These are phyloP conservation scores for Zygoascus bituminiphila DNA, from an alignment of 805 yeast genomes.

Conservation along the genomic window DNA sequence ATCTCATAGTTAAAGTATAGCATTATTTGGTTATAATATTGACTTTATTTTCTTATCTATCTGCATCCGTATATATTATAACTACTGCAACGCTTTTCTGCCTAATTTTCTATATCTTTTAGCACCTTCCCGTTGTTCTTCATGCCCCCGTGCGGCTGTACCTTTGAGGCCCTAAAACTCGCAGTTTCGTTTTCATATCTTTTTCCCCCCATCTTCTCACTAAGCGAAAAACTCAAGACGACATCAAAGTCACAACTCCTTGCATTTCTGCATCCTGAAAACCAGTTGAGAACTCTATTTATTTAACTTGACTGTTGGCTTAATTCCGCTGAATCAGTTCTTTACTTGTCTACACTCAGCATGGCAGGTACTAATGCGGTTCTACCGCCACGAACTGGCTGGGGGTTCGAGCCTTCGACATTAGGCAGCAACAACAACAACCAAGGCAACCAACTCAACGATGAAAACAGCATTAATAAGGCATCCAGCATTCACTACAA, in stretches of 20 bases:
- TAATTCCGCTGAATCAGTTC: too few species aligned
- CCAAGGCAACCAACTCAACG: background rate
- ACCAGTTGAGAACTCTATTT: background rate
- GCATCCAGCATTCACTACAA: background rate
- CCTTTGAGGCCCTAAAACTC: too few species aligned
- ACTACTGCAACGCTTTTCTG: too few species aligned
- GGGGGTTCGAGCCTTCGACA: conserved; percentile 16
- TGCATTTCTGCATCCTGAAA: background rate
- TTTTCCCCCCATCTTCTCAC: background rate
- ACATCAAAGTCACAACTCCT: background rate
- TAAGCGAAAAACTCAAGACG: background rate
- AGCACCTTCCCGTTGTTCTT: too few species aligned
- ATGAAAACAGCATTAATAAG: background rate
- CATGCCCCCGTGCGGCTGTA: too few species aligned
- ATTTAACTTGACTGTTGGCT: background rate
- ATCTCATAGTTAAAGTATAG: conserved; percentile 19
- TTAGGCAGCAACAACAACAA: background rate
- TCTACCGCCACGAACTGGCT: conserved; percentile 20
- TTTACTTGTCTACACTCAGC: too few species aligned
- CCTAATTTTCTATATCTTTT: too few species aligned
- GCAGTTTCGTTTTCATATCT: too few species aligned
- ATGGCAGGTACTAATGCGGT: conserved; percentile 12
- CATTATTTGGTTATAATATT: too few species aligned
- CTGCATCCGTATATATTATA: too few species aligned
- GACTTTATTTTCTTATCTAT: too few species aligned